Conservation (phyloP, 805 yeast genomes). For the Nakazawaea sp. region DNA sequence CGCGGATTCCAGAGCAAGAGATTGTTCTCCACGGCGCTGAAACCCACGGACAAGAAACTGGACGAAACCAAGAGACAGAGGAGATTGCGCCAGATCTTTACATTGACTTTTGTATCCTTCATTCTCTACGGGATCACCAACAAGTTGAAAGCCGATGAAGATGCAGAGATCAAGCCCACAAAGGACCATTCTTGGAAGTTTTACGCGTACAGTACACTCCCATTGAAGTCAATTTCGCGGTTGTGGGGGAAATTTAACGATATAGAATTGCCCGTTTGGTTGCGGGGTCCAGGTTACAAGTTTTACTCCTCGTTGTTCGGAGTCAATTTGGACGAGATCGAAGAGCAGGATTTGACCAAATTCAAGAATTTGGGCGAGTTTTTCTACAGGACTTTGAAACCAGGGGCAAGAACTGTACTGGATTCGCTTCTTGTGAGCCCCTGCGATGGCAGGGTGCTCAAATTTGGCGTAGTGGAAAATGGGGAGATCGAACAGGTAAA, state of each 20-base stretch:
- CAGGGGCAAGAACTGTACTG: constrained; percentile 74
- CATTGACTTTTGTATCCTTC: constrained; percentile 43
- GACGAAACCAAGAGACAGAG: constrained; percentile 12
- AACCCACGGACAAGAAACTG: neutral
- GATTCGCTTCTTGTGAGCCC: constrained; percentile 75
- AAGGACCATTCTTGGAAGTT: constrained; percentile 70
- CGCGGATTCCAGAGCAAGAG: constrained; percentile 13
- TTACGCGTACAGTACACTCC: constrained; percentile 83
- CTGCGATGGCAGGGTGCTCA: constrained; percentile 86
- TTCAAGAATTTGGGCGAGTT: constrained; percentile 85
- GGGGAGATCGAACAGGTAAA: constrained; percentile 96
- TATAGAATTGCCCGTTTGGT: constrained; percentile 78
- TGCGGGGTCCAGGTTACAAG: constrained; percentile 74
- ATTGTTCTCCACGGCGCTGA: constrained; percentile 19
- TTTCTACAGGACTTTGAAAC: constrained; percentile 75
- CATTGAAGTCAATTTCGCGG: constrained; percentile 85
- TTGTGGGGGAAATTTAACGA: constrained; percentile 92
- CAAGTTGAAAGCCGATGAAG: constrained; percentile 26
- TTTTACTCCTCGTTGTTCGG: constrained; percentile 79
- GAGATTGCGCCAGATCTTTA: constrained; percentile 45
- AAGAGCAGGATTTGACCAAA: constrained; percentile 67
- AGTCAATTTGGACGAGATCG: constrained; percentile 84
- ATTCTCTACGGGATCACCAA: constrained; percentile 50
- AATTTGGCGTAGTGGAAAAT: constrained; percentile 69
- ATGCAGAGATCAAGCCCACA: constrained; percentile 43